phyloP scores from a whole-genome alignment of 148 eudicot genomes.

The Euryodendron excelsum region DNA sequence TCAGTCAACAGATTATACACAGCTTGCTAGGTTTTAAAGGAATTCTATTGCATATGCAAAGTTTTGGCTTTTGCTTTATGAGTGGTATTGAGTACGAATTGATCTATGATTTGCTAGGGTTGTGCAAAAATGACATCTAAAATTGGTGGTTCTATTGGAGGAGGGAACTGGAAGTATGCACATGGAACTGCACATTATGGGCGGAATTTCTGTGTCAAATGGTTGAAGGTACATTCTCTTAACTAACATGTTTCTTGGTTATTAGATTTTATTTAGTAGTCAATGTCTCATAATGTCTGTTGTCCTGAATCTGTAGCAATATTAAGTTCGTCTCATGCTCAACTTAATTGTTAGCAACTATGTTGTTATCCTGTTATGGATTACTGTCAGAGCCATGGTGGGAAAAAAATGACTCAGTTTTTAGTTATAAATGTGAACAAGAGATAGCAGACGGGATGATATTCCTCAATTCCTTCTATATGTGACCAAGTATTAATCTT shows the following conservation, averaged over 20 bases:
- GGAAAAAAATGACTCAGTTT: not conserved
- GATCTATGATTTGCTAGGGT: slow-evolving; percentile 53
- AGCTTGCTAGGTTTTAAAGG: not conserved
- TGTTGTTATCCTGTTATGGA: not conserved
- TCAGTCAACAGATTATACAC: not conserved
- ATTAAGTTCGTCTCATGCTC: slow-evolving; percentile 9
- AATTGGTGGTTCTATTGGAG: slow-evolving; percentile 83
- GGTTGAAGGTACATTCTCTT: slow-evolving; percentile 70
- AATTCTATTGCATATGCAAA: not conserved
- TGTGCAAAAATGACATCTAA: slow-evolving; percentile 96
- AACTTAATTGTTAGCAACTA: not conserved
- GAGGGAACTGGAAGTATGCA: slow-evolving; percentile 98
- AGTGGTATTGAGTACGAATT: slow-evolving; percentile 15
- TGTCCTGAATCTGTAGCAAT: slow-evolving; percentile 1
- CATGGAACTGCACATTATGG: slow-evolving; percentile 99
- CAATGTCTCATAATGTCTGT: not conserved
- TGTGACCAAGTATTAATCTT: too few relatives aligned
- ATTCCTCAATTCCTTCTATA: too few relatives aligned
- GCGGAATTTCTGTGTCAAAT: slow-evolving; percentile 87
- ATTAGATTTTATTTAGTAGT: not conserved
- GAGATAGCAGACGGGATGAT: not conserved
- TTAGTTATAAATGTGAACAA: not conserved
- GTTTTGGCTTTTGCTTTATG: not conserved
- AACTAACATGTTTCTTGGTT: not conserved
- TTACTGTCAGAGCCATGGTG: not conserved